Percentiles rank a stretch among this genome's conserved stretches.
Evolutionary conservation across 1,139 yeast genomes (phyloP).

Genomic region (Magnusiomyces paraingens): DNA sequence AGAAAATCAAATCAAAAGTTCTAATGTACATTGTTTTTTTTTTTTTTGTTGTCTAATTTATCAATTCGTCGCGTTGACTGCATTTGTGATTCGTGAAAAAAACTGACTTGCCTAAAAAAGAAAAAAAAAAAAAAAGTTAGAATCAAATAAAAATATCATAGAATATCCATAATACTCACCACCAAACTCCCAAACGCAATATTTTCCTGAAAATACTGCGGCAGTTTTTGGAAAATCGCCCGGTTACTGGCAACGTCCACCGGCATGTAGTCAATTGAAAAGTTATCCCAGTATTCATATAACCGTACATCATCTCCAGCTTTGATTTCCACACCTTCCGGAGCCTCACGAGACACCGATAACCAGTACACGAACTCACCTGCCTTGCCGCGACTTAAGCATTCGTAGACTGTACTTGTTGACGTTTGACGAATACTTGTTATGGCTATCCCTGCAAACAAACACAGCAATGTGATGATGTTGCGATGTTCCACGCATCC

Average conservation of each 20-base stretch:
- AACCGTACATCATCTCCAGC: background rate
- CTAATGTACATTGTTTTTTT: background rate
- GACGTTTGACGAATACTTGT: too few relatives aligned
- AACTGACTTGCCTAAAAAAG: conserved; percentile 10
- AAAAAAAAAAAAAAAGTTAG: too few relatives aligned
- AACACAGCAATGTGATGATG: too few relatives aligned
- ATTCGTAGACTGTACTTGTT: background rate
- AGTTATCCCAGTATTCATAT: background rate
- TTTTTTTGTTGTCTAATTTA: background rate
- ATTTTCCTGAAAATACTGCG: conserved; percentile 13
- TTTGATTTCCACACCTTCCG: background rate
- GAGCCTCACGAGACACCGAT: background rate
- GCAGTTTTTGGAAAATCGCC: conserved; percentile 8
- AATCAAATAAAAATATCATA: background rate
- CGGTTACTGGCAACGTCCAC: conserved; percentile 4
- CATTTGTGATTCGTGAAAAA: conserved; percentile 12
- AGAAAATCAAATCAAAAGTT: too few relatives aligned
- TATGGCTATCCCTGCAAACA: too few relatives aligned
- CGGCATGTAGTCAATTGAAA: conserved; percentile 10
- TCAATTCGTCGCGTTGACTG: conserved; percentile 1
- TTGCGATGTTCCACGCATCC: too few relatives aligned
- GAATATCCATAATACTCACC: conserved; percentile 5
- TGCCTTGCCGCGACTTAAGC: background rate
- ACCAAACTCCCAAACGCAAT: conserved; percentile 10
- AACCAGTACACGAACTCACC: background rate